Conservation (phyloP, 345 rosid genomes). For the Citrus sinensis region DNA sequence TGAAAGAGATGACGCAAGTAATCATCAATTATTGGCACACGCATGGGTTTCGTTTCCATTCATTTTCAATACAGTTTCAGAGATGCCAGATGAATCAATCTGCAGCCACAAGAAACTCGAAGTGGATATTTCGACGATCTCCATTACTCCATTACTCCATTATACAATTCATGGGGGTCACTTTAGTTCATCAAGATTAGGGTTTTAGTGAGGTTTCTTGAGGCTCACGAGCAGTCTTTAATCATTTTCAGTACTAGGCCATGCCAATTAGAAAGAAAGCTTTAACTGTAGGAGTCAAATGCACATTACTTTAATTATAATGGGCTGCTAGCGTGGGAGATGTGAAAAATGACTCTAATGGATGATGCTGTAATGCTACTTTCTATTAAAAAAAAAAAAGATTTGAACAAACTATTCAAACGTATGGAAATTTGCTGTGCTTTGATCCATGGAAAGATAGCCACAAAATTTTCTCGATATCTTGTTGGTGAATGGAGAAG, state of each 20-base stretch:
- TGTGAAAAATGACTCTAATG: conserved; percentile 20
- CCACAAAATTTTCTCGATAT: neutral
- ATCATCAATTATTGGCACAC: conserved; percentile 19
- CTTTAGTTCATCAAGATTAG: neutral
- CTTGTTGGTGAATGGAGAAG: neutral
- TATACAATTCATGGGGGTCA: neutral
- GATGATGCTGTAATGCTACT: conserved; percentile 22
- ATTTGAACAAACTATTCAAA: neutral
- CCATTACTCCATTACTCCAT: neutral
- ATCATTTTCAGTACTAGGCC: conserved; percentile 7
- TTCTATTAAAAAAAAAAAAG: neutral
- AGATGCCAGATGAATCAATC: conserved; percentile 3
- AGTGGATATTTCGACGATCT: neutral
- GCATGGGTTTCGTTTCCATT: conserved; percentile 11
- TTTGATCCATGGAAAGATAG: neutral
- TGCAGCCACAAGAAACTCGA: conserved; percentile 16
- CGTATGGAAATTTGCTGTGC: neutral
- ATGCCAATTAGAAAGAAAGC: neutral
- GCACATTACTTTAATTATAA: neutral
- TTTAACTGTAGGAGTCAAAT: neutral
- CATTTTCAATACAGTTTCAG: neutral
- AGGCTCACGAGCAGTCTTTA: neutral
- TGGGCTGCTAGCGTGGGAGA: neutral
- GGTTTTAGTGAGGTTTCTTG: conserved; percentile 8
- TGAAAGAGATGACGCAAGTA: neutral